Base-by-base conservation (phyloP, 805 yeast species). In the Starmerella bombicola region DNA sequence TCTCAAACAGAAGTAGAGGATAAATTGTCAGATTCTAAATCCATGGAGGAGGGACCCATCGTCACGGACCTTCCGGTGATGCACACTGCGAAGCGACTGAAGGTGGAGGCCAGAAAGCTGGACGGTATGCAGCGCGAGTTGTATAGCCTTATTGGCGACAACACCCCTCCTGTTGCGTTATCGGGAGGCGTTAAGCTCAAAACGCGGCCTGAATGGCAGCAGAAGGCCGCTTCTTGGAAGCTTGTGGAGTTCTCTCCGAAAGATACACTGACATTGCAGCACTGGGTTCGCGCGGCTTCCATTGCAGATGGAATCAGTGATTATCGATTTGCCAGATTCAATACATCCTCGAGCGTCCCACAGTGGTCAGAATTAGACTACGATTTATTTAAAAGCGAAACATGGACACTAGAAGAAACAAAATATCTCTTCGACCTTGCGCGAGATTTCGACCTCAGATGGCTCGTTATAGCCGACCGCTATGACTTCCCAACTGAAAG, bases 111-210 rank as follows among this genome's bases (percentile, higher is more conserved):
- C 35, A 47, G 52, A 3, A 49, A 48, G 19, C 49, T 47, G 33
- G 75, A 64, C 9, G 94, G 94, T 20, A 80, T 88, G 74, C 86
- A 82, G 47, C 71, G 97, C 51, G 98, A 91, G 58, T 65, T 91
- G 40, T 86, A 80, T 60, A 80, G 80, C 49, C 68, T 93, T 39
- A 65, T 91, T 30, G 98, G 99, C 4, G 86, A 91, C 30, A 84
- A 84, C 58, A 76, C 93, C 2, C 95, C 98, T 1, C 86, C 97
- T 0, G 73, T 71, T 6, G 70, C 69, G n/a, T 71, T 70, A n/a
- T 66, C 67, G 38, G 49, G 48, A 3, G 66, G 65, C 38, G 62
- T 58, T 38, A 69, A 74, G 47, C 76, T 76, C 55, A 79, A 78
- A 48, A 82, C 77, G 44, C 70, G 74, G 50, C 67, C 82, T 38